Base-by-base conservation (phyloP, 2,329 filamentous ascomycete species). In the Epichloe amarillans region DNA sequence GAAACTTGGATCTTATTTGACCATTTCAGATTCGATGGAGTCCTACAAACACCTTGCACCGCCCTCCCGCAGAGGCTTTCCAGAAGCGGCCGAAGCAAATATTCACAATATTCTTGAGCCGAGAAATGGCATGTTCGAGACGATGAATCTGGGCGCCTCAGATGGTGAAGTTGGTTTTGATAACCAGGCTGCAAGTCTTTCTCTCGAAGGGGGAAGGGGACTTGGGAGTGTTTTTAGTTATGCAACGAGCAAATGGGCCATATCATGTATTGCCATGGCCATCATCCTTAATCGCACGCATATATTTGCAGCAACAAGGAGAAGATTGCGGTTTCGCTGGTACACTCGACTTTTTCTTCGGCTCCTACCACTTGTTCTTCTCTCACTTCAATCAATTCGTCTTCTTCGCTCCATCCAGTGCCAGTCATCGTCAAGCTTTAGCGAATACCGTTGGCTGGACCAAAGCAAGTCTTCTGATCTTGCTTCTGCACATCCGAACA, bases 181-280 rank as follows among this genome's bases (percentile, higher is more conserved):
- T 30, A 48, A 57, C n/a, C 54, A 58, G 30, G 54, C 60, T 37
- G 72, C 74, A 6, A 70, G 71, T 35, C 72, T 83, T 54, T 75
- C 78, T 5, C 64, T 80, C 55, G 80, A 83, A 57, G 70, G 78
- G 78, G 23, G 71, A 75, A 80, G 83, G 62, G 88, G 86, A 42
- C 74, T 96, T 42, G 86, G 88, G 43, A 89, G 87, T 54, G 81
- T 97, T 52, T 90, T 97, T 67, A 86, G 82, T 59, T 98, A 97
- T 67, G 75, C 89, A 42, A 94, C 87, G 1, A 94, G 88, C 66
- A 86, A 86, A 66, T 97, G 93, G 93, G 90, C 91, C 0, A 71
- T 97, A 52, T 83, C 84, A 49, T 96, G 89, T 60, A 83, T 97
- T 59, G 80, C 83, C 38, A 86, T 91, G 74, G 88, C 88, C 21